Conservation (phyloP, 208 protist species). For the Zelonia costaricensis region DNA sequence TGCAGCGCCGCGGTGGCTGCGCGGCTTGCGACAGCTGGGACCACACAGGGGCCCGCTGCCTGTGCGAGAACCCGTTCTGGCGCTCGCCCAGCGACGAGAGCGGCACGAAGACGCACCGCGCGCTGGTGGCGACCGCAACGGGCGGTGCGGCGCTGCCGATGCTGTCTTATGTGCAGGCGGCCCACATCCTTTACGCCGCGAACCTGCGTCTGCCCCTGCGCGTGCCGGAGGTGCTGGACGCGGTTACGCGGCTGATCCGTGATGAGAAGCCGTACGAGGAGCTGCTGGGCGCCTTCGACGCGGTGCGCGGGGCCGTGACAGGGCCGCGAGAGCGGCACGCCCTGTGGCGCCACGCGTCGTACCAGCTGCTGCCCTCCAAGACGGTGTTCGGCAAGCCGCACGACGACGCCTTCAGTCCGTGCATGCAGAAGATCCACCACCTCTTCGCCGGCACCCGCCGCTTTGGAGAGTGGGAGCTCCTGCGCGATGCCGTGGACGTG, state of each 20-base stretch:
- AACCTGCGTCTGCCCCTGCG: conserved; percentile 63
- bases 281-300: conserved; percentile 79
- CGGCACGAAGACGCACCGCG: conserved; percentile 23
- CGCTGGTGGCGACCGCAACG: conserved; percentile 14
- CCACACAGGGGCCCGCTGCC: conserved; percentile 65
- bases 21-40: conserved; percentile 75
- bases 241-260: conserved; percentile 59
- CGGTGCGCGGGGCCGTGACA: conserved; percentile 74
- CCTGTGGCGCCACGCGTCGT: conserved; percentile 84
- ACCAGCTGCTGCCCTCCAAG: conserved; percentile 66
- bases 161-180: conserved; percentile 61
- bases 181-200: conserved; percentile 60
- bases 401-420: conserved; percentile 66
- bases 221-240: conserved; percentile 53
- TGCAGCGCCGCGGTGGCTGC: conserved; percentile 66
- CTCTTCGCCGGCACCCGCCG: conserved; percentile 50
- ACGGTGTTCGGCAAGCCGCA: conserved; percentile 83
- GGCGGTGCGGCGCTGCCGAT: conserved; percentile 18
- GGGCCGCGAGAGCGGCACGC: conserved; percentile 81
- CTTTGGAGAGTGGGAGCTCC: conserved; percentile 70
- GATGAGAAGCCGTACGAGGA: conserved; percentile 72
- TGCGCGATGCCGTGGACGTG: conserved; percentile 65
- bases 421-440: conserved; percentile 51
- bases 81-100: conserved; percentile 39
- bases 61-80: conserved; percentile 74